Evolutionary conservation across 768 basidiomycete species (phyloP), one percentile per base, ranked within the genome.

Genomic region (Leucogyrophana mollusca): DNA sequence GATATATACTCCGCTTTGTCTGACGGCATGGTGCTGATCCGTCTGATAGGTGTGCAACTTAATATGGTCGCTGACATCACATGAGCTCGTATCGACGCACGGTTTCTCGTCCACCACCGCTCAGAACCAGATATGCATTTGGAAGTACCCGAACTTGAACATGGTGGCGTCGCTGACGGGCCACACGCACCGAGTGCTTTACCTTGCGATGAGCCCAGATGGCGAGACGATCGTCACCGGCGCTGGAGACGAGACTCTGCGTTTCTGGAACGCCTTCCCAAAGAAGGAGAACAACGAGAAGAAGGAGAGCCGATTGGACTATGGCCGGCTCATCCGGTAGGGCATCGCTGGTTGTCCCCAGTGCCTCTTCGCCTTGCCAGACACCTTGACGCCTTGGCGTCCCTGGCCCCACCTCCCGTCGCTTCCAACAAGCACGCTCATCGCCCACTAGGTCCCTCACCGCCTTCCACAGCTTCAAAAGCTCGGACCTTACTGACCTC

Each of bases 251-350:
- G 95, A 98, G 70, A 99, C 95, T 3, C 69, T 99, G 43, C 69
- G 94, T 52, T 98, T 98, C 67, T 98, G 95, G 95, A 95, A 93
- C 64, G 94, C 93, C 0, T 97, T 99, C 59, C 89, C 90, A n/a
- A 84, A 82, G 66, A 78, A 72, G 53, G 85, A 83, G 45, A 65
- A 60, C 32, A 61, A 62, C 21, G 67, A 64, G 37, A 59, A 64
- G 32, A 66, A 51, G 55, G 56, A 73, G 27, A 76, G 73, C 20
- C 60, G 56, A 41, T 56, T 78, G 43, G 76, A 78, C 45, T 78
- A 74, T 59, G 73, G 72, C 33, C 68, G 66, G 45, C 55, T 82
- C 51, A 84, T 84, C 56, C 72, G 80, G 45, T 82, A 44, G 43
- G 36, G 23, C n/a, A 22, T 21, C 11, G 17, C 7, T 36, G 45